Base-by-base conservation (phyloP, 2,329 filamentous ascomycete species). In the Eutypella sp. region DNA sequence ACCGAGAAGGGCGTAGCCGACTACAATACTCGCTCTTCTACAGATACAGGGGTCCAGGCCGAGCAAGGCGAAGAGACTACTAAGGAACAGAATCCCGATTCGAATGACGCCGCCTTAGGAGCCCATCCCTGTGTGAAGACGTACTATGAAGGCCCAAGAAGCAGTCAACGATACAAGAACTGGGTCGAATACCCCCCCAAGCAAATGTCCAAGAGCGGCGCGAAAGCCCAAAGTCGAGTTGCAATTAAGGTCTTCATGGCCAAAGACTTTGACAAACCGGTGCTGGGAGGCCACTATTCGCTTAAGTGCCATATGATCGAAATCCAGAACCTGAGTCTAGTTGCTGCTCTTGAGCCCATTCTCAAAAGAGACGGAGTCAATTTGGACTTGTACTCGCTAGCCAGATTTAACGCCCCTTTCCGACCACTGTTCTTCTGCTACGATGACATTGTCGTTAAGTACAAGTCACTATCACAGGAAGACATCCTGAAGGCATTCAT, bases 231-330 rank as follows among this genome's bases (percentile, higher is more conserved):
- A 37, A 65, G 68, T 40, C 61, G 65, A 3, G 64, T 68, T 13
- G 69, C 72, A 47, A 69, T 75, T 60, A 70, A 66, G 48, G 58
- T 73, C 18, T 74, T 64, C 68, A 74, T 72, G 62, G 53, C 69
- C 61, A 72, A 71, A 52, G 70, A 75, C 52, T 47, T 47, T 22
- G 55, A 56, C 9, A 72, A 73, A 60, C 61, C 65, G 4, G 59
- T 65, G 45, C 60, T 74, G 31, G 60, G 51, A 0, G 69, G 69
- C 20, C 57, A 57, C n/a, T 66, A 59, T 27, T 58, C 63, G 10
- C 57, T 74, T 44, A 69, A 67, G 41, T 66, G 67, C 47, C 63
- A 71, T 55, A 56, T 53, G 50, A 59, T 76, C 34, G 62, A 68
- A 43, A 50, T 75, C 7, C 71, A 74, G 53, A 75, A 71, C 51